Percentiles rank a stretch among this genome's conserved stretches.
phyloP scores from a whole-genome alignment of 139 green algal genomes.

The Monoraphidium neglectum region DNA sequence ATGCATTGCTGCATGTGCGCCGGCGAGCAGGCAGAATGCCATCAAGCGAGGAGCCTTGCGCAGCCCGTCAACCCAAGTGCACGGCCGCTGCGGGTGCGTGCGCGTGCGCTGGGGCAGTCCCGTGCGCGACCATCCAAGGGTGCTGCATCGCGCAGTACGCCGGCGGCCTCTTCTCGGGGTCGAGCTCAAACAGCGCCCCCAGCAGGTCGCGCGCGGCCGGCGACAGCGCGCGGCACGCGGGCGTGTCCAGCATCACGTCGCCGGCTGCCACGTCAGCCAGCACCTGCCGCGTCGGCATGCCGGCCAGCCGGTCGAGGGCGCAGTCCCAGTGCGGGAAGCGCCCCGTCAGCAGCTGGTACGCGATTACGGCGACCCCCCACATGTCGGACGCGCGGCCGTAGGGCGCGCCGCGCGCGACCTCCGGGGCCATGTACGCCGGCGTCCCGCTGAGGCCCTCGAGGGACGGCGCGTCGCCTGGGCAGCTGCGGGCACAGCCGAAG shows the following conservation, averaged over 20 bases:
- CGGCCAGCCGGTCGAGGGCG: not conserved
- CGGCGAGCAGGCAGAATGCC: too few species aligned
- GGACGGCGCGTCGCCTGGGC: slow-evolving; percentile 8
- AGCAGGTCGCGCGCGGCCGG: slow-evolving; percentile 41
- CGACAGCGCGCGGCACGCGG: slow-evolving; percentile 31
- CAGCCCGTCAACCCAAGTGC: too few species aligned
- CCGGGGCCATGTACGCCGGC: slow-evolving; percentile 40
- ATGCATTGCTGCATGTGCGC: too few species aligned
- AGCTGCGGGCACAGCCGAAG: slow-evolving; percentile 28
- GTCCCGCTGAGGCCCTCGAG: slow-evolving; percentile 19
- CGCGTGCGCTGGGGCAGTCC: too few species aligned
- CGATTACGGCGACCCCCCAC: slow-evolving; percentile 37
- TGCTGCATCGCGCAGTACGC: slow-evolving; percentile 41
- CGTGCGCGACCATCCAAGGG: slow-evolving; percentile 35
- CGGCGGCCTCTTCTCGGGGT: slow-evolving; percentile 40
- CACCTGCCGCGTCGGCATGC: slow-evolving; percentile 12
- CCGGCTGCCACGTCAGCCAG: slow-evolving; percentile 10
- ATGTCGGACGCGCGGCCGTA: slow-evolving; percentile 25
- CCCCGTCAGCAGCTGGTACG: slow-evolving; percentile 47
- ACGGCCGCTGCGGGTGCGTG: too few species aligned
- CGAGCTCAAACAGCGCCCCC: slow-evolving; percentile 40
- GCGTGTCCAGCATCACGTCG: not conserved
- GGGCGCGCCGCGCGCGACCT: slow-evolving; percentile 17
- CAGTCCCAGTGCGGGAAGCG: slow-evolving; percentile 41
- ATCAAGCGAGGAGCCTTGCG: too few species aligned